Evolutionary conservation across 768 basidiomycete genomes (phyloP), one percentile per base, ranked within the genome.

Genomic region (Mycena vulgaris): DNA sequence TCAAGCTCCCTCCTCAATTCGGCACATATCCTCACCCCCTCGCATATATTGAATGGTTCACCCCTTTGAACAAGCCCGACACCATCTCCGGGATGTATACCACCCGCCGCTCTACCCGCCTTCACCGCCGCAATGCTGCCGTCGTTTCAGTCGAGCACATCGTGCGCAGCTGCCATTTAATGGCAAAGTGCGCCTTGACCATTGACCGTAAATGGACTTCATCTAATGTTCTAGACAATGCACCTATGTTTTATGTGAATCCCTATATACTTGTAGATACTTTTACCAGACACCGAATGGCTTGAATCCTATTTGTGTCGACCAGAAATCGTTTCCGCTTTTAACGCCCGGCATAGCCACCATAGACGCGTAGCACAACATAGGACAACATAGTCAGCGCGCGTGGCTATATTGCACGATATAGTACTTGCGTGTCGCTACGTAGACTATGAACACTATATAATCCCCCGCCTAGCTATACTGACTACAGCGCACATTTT

Each of bases 241-340:
- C 42, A 3, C 21, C 42, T 4, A 45, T 45, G 42, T 45, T 45
- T 23, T n/a, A 45, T 45, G 4, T 45, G 4, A 45, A 45, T 14
- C 42, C 42, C 8, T 45, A 45, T 11, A 45, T 45, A 45, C 42
- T 45, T 45, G 42, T 45, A 45, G 42, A 45, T 45, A 45, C 21
- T 23, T 45, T 45, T n/a, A 45, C 42, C 11, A 21, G 42, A 23
- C 23, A 57, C 17, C 25, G 23, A 57, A 27, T 56, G 14, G 35
- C 35, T 27, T 57, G 28, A 56, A 51, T 27, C 27, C 57, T 77
- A 13, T 70, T 37, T 70, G 51, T 59, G 17, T 66, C 56, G 60
- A 70, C n/a, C n/a, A n/a, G n/a, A n/a, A n/a, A n/a, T n/a, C n/a
- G n/a, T n/a, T n/a, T n/a, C n/a, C n/a, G n/a, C n/a, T n/a, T n/a